These are phyloP conservation scores for Gyrodon lividus DNA, from an alignment of 768 basidiomycete species.

Conservation along the genomic window DNA sequence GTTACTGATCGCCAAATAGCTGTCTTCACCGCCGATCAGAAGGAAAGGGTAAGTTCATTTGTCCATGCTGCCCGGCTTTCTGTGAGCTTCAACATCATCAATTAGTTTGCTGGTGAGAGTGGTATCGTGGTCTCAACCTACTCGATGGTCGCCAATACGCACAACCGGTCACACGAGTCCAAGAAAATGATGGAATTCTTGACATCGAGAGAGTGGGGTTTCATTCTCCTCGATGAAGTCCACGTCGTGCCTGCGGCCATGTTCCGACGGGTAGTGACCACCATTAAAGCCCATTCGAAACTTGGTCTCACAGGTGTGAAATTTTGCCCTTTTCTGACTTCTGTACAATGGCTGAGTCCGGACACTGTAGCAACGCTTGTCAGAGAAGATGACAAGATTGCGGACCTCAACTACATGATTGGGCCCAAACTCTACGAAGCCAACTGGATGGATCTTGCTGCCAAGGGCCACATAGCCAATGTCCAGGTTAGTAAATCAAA, in stretches of 20 bases:
- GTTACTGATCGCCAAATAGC: constrained; percentile 96
- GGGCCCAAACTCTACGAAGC: constrained; percentile 99
- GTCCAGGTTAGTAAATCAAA: constrained; percentile 73
- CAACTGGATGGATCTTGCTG: constrained; percentile 99
- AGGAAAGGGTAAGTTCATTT: constrained; percentile 73
- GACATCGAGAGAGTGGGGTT: constrained; percentile 98
- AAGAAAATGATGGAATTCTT: constrained; percentile 99
- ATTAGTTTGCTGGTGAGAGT: constrained; percentile 91
- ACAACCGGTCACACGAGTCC: constrained; percentile 97
- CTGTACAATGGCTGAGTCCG: constrained; percentile 2
- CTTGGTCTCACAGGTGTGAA: constrained; percentile 87
- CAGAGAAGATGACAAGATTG: constrained; percentile 98
- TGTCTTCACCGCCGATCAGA: constrained; percentile 96
- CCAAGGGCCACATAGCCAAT: constrained; percentile 98
- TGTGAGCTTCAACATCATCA: constrained; percentile 6
- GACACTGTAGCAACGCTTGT: constrained; percentile 81
- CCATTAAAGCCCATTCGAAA: constrained; percentile 98
- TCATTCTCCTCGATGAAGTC: constrained; percentile 95
- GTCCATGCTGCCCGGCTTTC: background rate
- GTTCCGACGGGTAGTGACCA: constrained; percentile 97
- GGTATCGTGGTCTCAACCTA: constrained; percentile 99
- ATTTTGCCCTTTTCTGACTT: background rate
- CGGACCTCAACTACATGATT: constrained; percentile 98
- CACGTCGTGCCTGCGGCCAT: constrained; percentile 99
- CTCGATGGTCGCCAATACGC: constrained; percentile 99